Evolutionary conservation across 352 stramenopile species (phyloP).

Genomic region (Globisporangium abappressorium): DNA sequence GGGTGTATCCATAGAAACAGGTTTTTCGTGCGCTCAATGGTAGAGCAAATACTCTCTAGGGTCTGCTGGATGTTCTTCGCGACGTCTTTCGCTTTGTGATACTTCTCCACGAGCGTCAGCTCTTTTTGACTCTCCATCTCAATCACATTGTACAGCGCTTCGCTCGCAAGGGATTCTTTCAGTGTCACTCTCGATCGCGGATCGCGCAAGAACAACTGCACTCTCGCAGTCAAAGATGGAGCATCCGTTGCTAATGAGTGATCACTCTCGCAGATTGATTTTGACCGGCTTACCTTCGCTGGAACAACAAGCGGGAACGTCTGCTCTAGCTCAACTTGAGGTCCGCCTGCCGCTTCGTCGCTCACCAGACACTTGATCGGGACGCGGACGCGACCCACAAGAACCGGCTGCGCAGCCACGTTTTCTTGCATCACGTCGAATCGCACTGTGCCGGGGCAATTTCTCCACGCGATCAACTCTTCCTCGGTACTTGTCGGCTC

Average conservation of each 20-base stretch:
- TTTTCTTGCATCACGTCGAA: slow-evolving; percentile 36
- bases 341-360: slow-evolving; percentile 20
- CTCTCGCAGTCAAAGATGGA: slow-evolving; percentile 23
- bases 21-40: slow-evolving; percentile 32
- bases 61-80: slow-evolving; percentile 37
- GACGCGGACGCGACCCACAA: slow-evolving; percentile 27
- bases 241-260: not conserved
- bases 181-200: slow-evolving; percentile 23
- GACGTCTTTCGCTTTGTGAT: slow-evolving; percentile 40
- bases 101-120: slow-evolving; percentile 37
- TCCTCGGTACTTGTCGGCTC: not conserved
- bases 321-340: slow-evolving; percentile 25
- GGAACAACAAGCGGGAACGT: slow-evolving; percentile 20
- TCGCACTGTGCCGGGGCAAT: slow-evolving; percentile 22
- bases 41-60: slow-evolving; percentile 27
- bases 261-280: too few relatives aligned
- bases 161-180: slow-evolving; percentile 29
- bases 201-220: slow-evolving; percentile 30
- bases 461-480: too few relatives aligned
- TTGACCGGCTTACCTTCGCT: not conserved
- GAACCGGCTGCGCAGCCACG: not conserved
- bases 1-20: slow-evolving; percentile 39
- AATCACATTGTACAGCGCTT: slow-evolving; percentile 30
- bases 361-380: slow-evolving; percentile 26
- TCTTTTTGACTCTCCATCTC: slow-evolving; percentile 38